Percentiles rank a stretch among this genome's conserved stretches.
phyloP scores from a whole-genome alignment of 805 yeast species.

The Saccharomycopsis sp. region DNA sequence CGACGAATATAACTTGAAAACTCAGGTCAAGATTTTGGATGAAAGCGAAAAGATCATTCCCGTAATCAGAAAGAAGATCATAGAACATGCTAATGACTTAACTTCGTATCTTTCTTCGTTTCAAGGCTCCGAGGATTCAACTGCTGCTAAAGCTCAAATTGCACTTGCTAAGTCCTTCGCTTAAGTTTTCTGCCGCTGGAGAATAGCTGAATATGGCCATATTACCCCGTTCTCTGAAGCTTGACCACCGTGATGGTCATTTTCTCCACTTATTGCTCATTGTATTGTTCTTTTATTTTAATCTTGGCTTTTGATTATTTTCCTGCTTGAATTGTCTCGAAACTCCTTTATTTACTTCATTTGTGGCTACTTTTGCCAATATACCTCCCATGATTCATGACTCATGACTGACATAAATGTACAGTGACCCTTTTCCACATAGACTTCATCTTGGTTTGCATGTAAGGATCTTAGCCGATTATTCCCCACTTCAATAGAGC shows the following conservation, averaged over 20 bases:
- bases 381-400: background rate
- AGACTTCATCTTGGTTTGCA: no score
- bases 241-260: background rate
- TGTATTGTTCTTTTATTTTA: background rate
- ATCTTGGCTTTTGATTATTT: no score
- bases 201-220: background rate
- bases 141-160: slow-evolving; percentile 16
- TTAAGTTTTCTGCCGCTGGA: background rate
- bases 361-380: background rate
- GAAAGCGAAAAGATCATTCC: slow-evolving; percentile 51
- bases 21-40: slow-evolving; percentile 43
- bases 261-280: background rate
- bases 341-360: background rate
- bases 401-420: background rate
- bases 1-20: slow-evolving; percentile 47
- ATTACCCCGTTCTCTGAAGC: no score
- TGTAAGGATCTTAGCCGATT: background rate
- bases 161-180: background rate
- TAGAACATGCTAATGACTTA: slow-evolving; percentile 37
- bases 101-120: slow-evolving; percentile 27
- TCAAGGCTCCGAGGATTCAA: slow-evolving; percentile 25
- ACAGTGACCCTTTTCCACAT: background rate
- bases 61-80: slow-evolving; percentile 37
- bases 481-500: background rate
- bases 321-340: background rate